Percentiles rank a stretch among this genome's conserved stretches.
Conservation (phyloP, 257 asterid species). For the Forsythia viridissima region DNA sequence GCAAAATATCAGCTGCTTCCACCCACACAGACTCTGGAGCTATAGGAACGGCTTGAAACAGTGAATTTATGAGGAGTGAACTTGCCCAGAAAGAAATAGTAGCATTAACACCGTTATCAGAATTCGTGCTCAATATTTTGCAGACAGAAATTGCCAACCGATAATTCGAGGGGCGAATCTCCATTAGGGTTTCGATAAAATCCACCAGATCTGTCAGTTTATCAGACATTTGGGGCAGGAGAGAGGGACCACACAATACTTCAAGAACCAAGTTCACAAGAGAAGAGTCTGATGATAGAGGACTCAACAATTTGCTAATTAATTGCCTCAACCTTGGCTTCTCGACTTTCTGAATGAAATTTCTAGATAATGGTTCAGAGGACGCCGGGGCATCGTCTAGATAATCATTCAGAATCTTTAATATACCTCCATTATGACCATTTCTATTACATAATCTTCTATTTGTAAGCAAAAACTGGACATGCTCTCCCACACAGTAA, state of each 20-base stretch:
- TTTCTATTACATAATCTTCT: conserved; percentile 14
- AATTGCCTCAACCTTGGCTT: conserved; percentile 41
- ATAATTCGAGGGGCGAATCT: conserved; percentile 46
- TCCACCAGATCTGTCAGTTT: conserved; percentile 35
- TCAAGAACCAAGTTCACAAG: conserved; percentile 37
- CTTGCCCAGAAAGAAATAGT: conserved; percentile 47
- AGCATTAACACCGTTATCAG: neutral
- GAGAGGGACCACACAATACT: conserved; percentile 34
- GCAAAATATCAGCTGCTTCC: conserved; percentile 39
- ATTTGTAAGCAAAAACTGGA: conserved; percentile 28
- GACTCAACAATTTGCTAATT: conserved; percentile 36
- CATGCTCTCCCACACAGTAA: conserved; percentile 45
- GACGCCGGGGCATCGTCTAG: conserved; percentile 37
- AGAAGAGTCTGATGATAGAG: conserved; percentile 34
- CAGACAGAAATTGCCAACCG: conserved; percentile 37
- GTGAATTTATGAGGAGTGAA: conserved; percentile 41
- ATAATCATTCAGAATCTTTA: conserved; percentile 30
- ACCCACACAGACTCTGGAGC: conserved; percentile 51
- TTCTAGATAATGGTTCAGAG: conserved; percentile 36
- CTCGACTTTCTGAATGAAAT: conserved; percentile 35
- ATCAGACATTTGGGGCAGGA: conserved; percentile 28
- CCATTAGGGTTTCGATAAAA: conserved; percentile 44
- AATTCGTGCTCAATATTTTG: conserved; percentile 22
- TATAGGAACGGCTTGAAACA: conserved; percentile 46
- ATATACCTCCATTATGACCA: neutral